Evolutionary conservation across 2,329 filamentous ascomycete genomes (phyloP), one percentile per base, ranked within the genome.

Genomic region (Calonectria pseudoturangicola): DNA sequence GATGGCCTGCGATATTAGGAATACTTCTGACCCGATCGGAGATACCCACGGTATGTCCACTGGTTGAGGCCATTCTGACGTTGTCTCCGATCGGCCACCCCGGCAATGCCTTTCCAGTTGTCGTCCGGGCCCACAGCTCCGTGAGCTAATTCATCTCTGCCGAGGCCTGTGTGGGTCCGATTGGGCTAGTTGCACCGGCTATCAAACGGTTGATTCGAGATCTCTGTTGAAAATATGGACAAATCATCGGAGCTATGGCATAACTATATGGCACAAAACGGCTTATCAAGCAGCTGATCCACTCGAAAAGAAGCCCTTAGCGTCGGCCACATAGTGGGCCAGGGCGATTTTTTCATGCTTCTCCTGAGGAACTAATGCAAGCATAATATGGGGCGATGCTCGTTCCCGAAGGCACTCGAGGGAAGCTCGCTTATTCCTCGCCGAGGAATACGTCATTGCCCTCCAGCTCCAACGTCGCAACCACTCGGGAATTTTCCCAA

Each of bases 31-130:
- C 9, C 12, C 30, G 27, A n/a, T 16, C 12, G 12, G n/a, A 60
- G 27, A 25, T n/a, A 74, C 77, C 74, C 28, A 79, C 77, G 73
- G 65, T 74, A 77, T 25, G 78, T 75, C 60, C 78, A 65, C 48
- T 78, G 74, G 36, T 79, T 79, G 43, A 79, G 65, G 41, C 78
- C 78, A 25, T 79, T 79, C 69, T 79, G 78, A 15, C 77, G 72
- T 36, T 71, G 74, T 30, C 78, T 74, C 48, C 78, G 67, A 30
- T 79, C 77, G 2, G 70, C 66, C n/a, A 76, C 51, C 27, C 74
- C 70, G n/a, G 75, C 78, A 10, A 77, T 69, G 4, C 77, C 77
- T 15, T 71, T 77, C 77, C 77, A 79, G 72, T 79, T 76, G 69
- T 79, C 77, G 0, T 77, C 69, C 4, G 77, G 72, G 15, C 51